A percentile compares a stretch with the other conserved stretches of the same genome.
phyloP scores from a whole-genome alignment of 768 basidiomycete genomes.

The Russula emetica region DNA sequence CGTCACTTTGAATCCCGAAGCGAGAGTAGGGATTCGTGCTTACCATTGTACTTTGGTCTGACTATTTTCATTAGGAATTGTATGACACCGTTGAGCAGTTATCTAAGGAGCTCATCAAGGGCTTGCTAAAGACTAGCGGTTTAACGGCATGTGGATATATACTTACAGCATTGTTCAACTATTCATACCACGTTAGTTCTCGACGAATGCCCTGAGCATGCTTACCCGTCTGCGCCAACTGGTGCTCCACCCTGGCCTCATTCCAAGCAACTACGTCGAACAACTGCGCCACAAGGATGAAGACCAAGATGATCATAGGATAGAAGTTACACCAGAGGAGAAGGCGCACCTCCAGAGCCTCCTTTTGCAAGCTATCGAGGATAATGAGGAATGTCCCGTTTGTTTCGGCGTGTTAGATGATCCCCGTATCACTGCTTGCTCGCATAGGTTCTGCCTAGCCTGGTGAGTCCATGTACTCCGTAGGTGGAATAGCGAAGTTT shows the following conservation, averaged over 20 bases:
- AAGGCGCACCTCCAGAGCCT: conserved; percentile 52
- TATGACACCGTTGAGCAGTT: conserved; percentile 67
- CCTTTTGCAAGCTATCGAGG: conserved; percentile 67
- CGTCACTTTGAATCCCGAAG: conserved; percentile 59
- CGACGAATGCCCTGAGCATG: conserved; percentile 70
- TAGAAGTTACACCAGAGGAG: conserved; percentile 50
- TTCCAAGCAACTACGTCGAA: conserved; percentile 68
- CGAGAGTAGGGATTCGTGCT: conserved; percentile 44
- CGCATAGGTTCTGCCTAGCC: conserved; percentile 65
- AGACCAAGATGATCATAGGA: conserved; percentile 33
- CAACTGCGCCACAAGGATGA: conserved; percentile 45
- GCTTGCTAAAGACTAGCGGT: conserved; percentile 44
- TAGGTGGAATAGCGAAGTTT: neutral
- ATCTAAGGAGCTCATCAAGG: conserved; percentile 60
- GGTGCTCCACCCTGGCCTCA: conserved; percentile 70
- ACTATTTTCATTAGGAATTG: conserved; percentile 40
- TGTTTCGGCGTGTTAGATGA: conserved; percentile 60
- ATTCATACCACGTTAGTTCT: conserved; percentile 41
- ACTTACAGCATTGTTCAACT: conserved; percentile 12
- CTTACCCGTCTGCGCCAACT: conserved; percentile 85
- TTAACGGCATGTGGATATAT: conserved; percentile 34
- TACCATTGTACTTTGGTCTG: neutral
- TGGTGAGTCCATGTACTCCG: conserved; percentile 45
- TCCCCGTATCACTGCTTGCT: conserved; percentile 68
- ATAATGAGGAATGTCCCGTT: conserved; percentile 78